These are phyloP conservation scores for Lodderomyces pseudojiufengensis DNA, from an alignment of 1,139 yeast species.

Conservation along the genomic window DNA sequence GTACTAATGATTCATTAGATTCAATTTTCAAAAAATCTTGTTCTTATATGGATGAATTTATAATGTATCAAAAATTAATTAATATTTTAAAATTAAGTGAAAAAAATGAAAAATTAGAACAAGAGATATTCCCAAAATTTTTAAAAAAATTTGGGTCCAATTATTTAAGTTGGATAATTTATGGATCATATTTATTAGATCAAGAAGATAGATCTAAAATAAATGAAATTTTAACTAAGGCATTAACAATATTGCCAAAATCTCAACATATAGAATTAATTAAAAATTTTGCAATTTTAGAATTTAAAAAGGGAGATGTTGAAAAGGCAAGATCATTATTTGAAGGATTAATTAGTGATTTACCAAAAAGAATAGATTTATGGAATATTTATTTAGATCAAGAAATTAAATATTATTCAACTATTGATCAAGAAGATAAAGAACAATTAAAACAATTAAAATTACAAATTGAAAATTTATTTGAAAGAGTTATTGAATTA, in stretches of 20 bases:
- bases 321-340: conserved; percentile 94
- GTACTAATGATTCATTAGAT: conserved; percentile 76
- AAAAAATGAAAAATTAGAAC: conserved; percentile 63
- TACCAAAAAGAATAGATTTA: conserved; percentile 86
- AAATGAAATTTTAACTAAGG: conserved; percentile 66
- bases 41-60: conserved; percentile 85
- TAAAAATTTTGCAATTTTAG: conserved; percentile 84
- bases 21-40: conserved; percentile 78
- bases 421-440: conserved; percentile 15
- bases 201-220: conserved; percentile 50
- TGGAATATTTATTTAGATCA: conserved; percentile 96
- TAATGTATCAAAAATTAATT: conserved; percentile 76
- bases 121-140: conserved; percentile 59
- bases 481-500: conserved; percentile 66
- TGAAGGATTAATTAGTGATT: conserved; percentile 87
- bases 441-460: conserved; percentile 73
- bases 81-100: conserved; percentile 74
- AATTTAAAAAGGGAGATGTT: conserved; percentile 79
- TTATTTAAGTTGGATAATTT: conserved; percentile 71
- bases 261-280: conserved; percentile 78
- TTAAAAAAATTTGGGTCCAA: conserved; percentile 79
- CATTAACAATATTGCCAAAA: conserved; percentile 70
- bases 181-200: conserved; percentile 72
- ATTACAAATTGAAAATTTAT: conserved; percentile 67
- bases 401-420: conserved; percentile 75